Evolutionary conservation across 129 eudicot species (phyloP), one percentile per base, ranked within the genome.

Genomic region (sunflower (Helianthus annuus)): DNA sequence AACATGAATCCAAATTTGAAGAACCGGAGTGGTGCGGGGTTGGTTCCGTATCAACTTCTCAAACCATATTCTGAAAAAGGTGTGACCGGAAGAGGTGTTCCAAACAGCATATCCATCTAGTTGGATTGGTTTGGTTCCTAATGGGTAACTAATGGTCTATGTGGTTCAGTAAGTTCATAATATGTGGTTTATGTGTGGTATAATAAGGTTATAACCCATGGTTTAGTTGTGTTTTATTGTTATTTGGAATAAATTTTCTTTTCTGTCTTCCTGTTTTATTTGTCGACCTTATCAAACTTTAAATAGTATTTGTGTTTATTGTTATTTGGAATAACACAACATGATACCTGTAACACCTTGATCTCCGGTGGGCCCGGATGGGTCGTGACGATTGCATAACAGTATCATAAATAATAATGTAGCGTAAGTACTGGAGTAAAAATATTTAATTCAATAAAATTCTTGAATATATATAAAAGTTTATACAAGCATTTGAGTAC

Each of bases 91-190:
- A 82, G 27, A 60, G 86, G 86, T 13, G 83, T 82, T 63, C 86
- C 86, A n/a, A 82, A 82, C 57, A 82, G 86, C 64, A 82, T 82
- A 17, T 82, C 86, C 6, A 82, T 82, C 70, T 59, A 78, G 69
- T 42, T 46, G 12, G 40, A n/a, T 17, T 13, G 81, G 9, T 45
- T 42, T 57, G 34, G 12, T 19, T 7, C 15, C 10, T 14, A 1
- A 24, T 9, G 16, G 38, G 14, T 0, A 4, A 54, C 46, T 66
- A 66, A 75, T 1, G 48, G 46, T 27, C 27, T 34, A 24, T 38
- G n/a, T 40, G 72, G 34, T 11, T 3, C n/a, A 75, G 55, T 75
- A 66, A 75, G 73, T 49, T 66, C 19, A 75, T 65, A 7, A 62
- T 39, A 2, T 3, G 6, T 39, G 44, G 44, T 39, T 39, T 39